These are phyloP conservation scores for Ziziphus jujuba DNA, from an alignment of 306 rosid genomes.

Conservation along the genomic window DNA sequence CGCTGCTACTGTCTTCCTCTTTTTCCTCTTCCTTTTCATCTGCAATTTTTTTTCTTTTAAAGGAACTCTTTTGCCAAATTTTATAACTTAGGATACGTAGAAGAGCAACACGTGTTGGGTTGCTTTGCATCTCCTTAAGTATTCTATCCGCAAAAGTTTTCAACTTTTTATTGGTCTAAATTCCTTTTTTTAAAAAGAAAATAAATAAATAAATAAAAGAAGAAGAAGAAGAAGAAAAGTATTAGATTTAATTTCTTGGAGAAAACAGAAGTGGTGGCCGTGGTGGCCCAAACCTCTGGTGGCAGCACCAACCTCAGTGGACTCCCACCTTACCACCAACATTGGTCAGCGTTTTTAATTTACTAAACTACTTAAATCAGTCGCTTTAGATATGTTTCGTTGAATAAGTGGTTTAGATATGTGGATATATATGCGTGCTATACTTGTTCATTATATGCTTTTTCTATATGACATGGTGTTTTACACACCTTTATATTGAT, in stretches of 20 bases:
- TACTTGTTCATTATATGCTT: constrained; percentile 3
- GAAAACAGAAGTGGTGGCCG: constrained; percentile 41
- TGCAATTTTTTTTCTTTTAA: not conserved
- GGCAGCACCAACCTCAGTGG: constrained; percentile 65
- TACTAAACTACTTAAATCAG: too few relatives aligned
- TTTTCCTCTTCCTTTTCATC: constrained; percentile 31
- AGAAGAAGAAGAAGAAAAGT: constrained; percentile 12
- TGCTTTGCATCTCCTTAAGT: constrained; percentile 29
- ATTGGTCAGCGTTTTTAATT: constrained; percentile 46
- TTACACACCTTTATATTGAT: constrained; percentile 19
- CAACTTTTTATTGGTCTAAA: constrained; percentile 20
- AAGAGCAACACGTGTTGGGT: constrained; percentile 55
- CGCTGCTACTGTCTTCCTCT: constrained; percentile 11
- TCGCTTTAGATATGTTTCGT: too few relatives aligned
- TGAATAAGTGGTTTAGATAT: too few relatives aligned
- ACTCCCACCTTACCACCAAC: constrained; percentile 65
- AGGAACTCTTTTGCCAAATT: constrained; percentile 21
- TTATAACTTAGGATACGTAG: constrained; percentile 21
- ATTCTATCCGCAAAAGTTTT: constrained; percentile 30
- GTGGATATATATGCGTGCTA: not conserved
- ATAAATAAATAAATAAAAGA: not conserved
- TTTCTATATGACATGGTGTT: constrained; percentile 20
- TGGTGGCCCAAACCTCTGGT: constrained; percentile 41
- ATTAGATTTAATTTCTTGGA: not conserved
- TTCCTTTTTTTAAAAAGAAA: not conserved